Evolutionary conservation across 306 rosid genomes (phyloP), one percentile per base, ranked within the genome.

Genomic region (Sophora flavescens): DNA sequence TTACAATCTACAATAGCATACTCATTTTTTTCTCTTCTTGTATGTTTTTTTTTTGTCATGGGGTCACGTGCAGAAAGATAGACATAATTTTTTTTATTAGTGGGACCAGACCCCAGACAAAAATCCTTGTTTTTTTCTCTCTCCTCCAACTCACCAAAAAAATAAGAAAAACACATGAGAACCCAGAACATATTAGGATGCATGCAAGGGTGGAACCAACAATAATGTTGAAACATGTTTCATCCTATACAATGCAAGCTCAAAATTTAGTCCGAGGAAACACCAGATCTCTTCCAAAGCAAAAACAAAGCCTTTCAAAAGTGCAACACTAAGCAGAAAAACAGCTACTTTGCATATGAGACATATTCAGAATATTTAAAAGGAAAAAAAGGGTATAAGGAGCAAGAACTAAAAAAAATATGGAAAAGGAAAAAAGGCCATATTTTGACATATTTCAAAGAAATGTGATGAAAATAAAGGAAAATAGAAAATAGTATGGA

Each of bases 171-270:
- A 30, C 32, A 30, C 32, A 30, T 30, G 3, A 30, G 3, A 30
- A 30, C 3, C 32, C 32, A 30, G 32, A 30, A 0, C 2, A 30
- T 30, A 30, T 30, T 30, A 67, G 5, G 30, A 22, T 53, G 16
- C 70, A 57, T 80, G 48, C 71, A 77, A 15, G n/a, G 17, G 48
- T 13, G 11, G 38, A 62, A 62, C 68, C 47, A 18, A 54, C 58
- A 72, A n/a, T n/a, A n/a, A 64, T 18, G 50, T 16, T 17, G 33
- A 53, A 14, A 41, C 72, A 54, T 17, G 8, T 69, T 63, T 41
- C 28, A 48, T 11, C 48, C 30, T 62, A 33, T 41, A 12, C 45
- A 68, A 51, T 61, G 56, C 62, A 62, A 61, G 33, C 54, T 30
- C 38, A 51, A 35, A 77, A 60, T 8, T 9, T 6, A 10, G 35